Evolutionary conservation across 1,284 basidiomycete genomes (phyloP).

Genomic region (Cryptococcus sp.): DNA sequence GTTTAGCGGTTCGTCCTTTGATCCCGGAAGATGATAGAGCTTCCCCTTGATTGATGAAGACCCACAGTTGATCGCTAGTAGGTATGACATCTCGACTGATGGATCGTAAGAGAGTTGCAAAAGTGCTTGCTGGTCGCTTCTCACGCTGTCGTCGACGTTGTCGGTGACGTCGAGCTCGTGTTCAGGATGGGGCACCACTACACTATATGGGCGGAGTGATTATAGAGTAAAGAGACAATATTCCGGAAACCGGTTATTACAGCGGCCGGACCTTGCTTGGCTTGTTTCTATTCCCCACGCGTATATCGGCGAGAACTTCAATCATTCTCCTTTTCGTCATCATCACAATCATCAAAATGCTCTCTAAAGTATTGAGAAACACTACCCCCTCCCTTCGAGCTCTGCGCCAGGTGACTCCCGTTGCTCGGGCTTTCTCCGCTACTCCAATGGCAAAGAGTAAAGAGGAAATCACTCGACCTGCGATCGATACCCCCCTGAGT

Average conservation of each 20-base stretch:
- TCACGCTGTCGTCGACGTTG: neutral
- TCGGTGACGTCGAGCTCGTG: slow-evolving; percentile 10
- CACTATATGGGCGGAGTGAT: neutral
- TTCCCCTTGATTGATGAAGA: slow-evolving; percentile 50
- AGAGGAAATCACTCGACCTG: slow-evolving; percentile 37
- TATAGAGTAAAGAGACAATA: too few relatives aligned
- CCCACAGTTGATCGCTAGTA: slow-evolving; percentile 50
- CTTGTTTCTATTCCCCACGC: neutral
- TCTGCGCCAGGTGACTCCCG: slow-evolving; percentile 2
- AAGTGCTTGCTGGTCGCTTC: neutral
- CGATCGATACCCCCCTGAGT: slow-evolving; percentile 40
- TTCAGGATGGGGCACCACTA: neutral
- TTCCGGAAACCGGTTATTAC: neutral
- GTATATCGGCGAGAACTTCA: neutral
- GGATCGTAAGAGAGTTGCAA: neutral
- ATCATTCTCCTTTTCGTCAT: neutral
- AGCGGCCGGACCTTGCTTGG: neutral
- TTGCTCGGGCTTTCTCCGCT: slow-evolving; percentile 16
- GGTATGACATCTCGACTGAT: slow-evolving; percentile 17
- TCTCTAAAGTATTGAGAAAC: slow-evolving; percentile 14
- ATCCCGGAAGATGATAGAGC: slow-evolving; percentile 34
- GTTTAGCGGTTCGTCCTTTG: slow-evolving; percentile 11
- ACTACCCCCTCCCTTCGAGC: slow-evolving; percentile 11
- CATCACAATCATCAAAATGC: slow-evolving; percentile 9
- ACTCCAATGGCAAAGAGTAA: slow-evolving; percentile 11